Conservation (phyloP, 2,329 filamentous ascomycete species). For the Beauveria pseudobassiana region DNA sequence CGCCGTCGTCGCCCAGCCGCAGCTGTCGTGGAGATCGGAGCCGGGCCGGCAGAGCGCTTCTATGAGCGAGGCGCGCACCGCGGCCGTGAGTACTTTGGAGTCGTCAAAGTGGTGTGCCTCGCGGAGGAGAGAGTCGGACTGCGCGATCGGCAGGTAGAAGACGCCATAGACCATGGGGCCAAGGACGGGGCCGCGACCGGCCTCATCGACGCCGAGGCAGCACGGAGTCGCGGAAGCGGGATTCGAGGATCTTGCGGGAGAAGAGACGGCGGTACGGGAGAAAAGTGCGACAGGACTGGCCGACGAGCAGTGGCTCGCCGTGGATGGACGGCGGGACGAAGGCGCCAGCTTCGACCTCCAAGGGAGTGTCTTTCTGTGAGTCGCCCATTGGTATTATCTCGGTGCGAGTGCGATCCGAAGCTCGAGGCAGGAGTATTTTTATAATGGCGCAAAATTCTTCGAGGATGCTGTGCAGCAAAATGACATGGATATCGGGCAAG, state of each 20-base stretch:
- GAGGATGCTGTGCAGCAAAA: background rate
- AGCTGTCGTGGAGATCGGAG: conserved; percentile 41
- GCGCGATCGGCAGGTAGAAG: conserved; percentile 67
- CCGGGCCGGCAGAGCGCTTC: conserved; percentile 59
- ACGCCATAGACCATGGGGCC: conserved; percentile 69
- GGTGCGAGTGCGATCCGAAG: too few relatives aligned
- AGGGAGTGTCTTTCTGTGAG: conserved; percentile 17
- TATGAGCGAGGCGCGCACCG: conserved; percentile 68
- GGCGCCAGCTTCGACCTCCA: conserved; percentile 16
- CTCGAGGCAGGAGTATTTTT: too few relatives aligned
- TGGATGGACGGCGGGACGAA: conserved; percentile 68
- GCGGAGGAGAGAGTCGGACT: conserved; percentile 67
- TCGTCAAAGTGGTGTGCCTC: conserved; percentile 83
- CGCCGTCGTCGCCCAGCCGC: conserved; percentile 76
- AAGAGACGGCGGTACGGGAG: conserved; percentile 56
- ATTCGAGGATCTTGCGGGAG: conserved; percentile 32
- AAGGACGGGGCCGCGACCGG: conserved; percentile 87
- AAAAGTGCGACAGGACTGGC: conserved; percentile 67
- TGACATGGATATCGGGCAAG: background rate
- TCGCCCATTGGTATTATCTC: conserved; percentile 28
- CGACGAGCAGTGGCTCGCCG: conserved; percentile 46
- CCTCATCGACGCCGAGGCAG: conserved; percentile 86
- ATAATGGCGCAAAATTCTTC: too few relatives aligned
- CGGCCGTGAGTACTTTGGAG: conserved; percentile 80
- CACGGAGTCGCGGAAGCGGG: conserved; percentile 39